Conservation (phyloP, 176 grass and related monocot species). For the Rhynchospora pubera region DNA sequence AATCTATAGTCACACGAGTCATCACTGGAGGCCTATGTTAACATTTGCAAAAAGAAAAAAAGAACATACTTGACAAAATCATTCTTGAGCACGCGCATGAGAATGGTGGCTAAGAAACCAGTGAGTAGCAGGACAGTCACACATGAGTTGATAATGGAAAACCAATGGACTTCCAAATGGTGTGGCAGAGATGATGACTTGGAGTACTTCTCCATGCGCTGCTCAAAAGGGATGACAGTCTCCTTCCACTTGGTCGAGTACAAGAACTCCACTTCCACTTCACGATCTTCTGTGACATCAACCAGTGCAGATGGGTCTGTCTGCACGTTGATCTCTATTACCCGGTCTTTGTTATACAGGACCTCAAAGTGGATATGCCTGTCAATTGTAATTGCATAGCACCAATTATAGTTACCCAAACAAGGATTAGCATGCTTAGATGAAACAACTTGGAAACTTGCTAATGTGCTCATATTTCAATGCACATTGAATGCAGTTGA, state of each 20-base stretch:
- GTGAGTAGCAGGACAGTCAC: conserved; percentile 84
- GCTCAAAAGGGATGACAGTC: conserved; percentile 59
- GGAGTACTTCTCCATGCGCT: conserved; percentile 97
- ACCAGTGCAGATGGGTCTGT: conserved; percentile 61
- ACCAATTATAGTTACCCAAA: background rate
- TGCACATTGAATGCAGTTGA: background rate
- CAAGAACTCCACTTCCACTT: conserved; percentile 56
- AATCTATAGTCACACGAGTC: background rate
- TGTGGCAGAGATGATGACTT: conserved; percentile 66
- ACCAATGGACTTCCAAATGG: conserved; percentile 96
- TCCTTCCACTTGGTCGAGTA: conserved; percentile 96
- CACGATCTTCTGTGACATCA: conserved; percentile 73
- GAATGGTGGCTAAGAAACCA: conserved; percentile 89
- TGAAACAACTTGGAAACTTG: background rate
- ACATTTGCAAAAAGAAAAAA: background rate
- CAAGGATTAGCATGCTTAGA: background rate
- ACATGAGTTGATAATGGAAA: conserved; percentile 95
- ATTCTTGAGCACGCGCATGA: conserved; percentile 97
- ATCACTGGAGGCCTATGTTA: background rate
- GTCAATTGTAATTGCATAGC: background rate
- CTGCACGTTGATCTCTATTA: conserved; percentile 78
- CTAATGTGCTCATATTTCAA: background rate
- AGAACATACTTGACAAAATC: conserved; percentile 85
- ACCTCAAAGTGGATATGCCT: conserved; percentile 81
- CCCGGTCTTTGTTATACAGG: conserved; percentile 68